phyloP scores from a whole-genome alignment of 1,139 yeast genomes.

The Saccharomyces hybrid region DNA sequence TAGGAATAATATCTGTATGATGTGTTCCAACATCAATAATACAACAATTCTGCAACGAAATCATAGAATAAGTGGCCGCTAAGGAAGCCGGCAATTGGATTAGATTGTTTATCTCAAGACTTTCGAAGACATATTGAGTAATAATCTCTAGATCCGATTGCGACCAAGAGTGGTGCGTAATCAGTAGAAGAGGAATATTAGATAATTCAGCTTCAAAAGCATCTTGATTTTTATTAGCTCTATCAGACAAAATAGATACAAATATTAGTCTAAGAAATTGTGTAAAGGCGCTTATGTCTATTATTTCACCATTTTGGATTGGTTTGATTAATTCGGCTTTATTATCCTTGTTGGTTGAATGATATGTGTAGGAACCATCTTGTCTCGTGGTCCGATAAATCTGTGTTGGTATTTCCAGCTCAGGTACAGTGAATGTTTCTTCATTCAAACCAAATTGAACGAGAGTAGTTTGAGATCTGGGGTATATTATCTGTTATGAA shows the following conservation, averaged over 20 bases:
- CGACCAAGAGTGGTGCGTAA: conserved; percentile 64
- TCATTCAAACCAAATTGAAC: conserved; percentile 81
- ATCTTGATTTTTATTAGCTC: conserved; percentile 35
- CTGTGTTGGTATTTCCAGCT: conserved; percentile 61
- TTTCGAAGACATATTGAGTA: conserved; percentile 70
- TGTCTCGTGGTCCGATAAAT: conserved; percentile 48
- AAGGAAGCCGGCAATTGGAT: conserved; percentile 61
- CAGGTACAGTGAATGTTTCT: conserved; percentile 63
- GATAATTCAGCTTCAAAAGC: conserved; percentile 34
- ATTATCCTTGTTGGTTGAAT: conserved; percentile 29
- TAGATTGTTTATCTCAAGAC: conserved; percentile 64
- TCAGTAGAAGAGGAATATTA: conserved; percentile 48
- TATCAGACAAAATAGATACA: conserved; percentile 43
- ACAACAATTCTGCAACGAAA: conserved; percentile 50
- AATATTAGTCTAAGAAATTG: conserved; percentile 55
- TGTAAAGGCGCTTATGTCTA: conserved; percentile 61
- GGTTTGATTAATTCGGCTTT: conserved; percentile 50
- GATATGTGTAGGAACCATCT: conserved; percentile 20
- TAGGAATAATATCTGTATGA: conserved; percentile 69
- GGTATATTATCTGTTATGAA: conserved; percentile 48
- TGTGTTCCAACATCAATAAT: conserved; percentile 78
- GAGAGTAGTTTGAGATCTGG: conserved; percentile 70
- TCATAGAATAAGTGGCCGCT: conserved; percentile 69
- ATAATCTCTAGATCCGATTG: conserved; percentile 57
- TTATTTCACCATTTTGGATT: conserved; percentile 53